These are phyloP conservation scores for Cetraspora pellucida DNA, from an alignment of 192 early-diverging fungal genomes.

Conservation along the genomic window DNA sequence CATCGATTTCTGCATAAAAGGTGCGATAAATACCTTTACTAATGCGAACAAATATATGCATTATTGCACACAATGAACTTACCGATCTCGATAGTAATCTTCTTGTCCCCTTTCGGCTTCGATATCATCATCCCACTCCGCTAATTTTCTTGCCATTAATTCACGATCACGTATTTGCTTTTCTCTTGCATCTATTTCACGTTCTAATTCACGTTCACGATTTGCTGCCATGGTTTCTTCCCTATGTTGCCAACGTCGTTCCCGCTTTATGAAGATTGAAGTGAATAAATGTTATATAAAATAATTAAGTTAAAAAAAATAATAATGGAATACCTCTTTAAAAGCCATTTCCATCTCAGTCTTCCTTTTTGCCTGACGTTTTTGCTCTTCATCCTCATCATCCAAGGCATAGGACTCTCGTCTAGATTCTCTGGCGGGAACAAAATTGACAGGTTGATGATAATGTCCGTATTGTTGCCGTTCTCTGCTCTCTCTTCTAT, in stretches of 20 bases:
- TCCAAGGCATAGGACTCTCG: slow-evolving; percentile 38
- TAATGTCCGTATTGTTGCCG: slow-evolving; percentile 19
- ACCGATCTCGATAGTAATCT: slow-evolving; percentile 81
- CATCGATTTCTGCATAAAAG: slow-evolving; percentile 60
- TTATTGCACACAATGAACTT: slow-evolving; percentile 16
- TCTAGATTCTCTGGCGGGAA: slow-evolving; percentile 44
- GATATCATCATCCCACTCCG: slow-evolving; percentile 75
- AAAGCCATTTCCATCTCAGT: slow-evolving; percentile 52
- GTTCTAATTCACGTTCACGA: slow-evolving; percentile 51
- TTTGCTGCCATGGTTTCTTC: slow-evolving; percentile 52
- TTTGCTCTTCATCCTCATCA: slow-evolving; percentile 46
- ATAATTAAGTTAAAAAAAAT: background rate
- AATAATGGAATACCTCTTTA: slow-evolving; percentile 35
- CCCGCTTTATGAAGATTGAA: slow-evolving; percentile 47
- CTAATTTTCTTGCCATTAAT: slow-evolving; percentile 50
- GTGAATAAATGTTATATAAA: background rate
- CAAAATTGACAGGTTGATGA: slow-evolving; percentile 44
- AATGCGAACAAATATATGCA: no score
- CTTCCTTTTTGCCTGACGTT: slow-evolving; percentile 47
- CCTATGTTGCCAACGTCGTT: slow-evolving; percentile 64
- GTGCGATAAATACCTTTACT: background rate
- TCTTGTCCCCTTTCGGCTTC: slow-evolving; percentile 62
- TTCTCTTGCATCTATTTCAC: slow-evolving; percentile 49
- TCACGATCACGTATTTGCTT: slow-evolving; percentile 43
- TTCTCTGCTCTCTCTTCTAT: slow-evolving; percentile 41